Base-by-base conservation (phyloP, 2,329 filamentous ascomycete species). In the Fusarium tuaranense region DNA sequence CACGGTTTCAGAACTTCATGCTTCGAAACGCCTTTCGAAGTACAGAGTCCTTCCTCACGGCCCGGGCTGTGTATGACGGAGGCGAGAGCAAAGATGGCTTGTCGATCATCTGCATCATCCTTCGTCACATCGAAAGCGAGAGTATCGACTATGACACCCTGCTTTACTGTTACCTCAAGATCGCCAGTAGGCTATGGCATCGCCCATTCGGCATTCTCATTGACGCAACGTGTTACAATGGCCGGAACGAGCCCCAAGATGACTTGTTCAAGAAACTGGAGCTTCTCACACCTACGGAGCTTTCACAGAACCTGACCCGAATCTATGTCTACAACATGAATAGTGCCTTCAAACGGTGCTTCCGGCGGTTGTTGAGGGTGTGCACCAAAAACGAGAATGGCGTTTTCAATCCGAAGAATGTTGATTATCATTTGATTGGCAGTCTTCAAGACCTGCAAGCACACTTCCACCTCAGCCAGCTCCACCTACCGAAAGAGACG, bases 271-370 rank as follows among this genome's bases (percentile, higher is more conserved):
- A 88, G 63, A 92, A 88, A 76, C 82, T 92, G 10, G 91, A 93
- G 77, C 82, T 88, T 13, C 85, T 93, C 4, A 91, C 89, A 5
- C 91, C 92, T 0, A 86, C 86, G 0, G 92, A 93, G 75, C 80
- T 93, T 53, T 86, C 88, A 2, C 86, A 86, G 62, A 89, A 91
- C 69, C 83, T 93, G 5, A 85, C 88, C 2, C 86, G 91, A 41
- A 86, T 92, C 46, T 93, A 93, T 73, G 86, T 93, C 18, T 93
- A 93, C 81, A 93, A 93, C 78, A 93, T 93, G 91, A 93, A 93
- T 76, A 92, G 89, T 77, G 88, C 90, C 13, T 93, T 92, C 80
- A 88, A 89, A 72, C 92, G 92, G 85, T 93, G 90, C 75, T 90
- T 93, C 76, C 87, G 92, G 7, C 88, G 91, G 27, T 84, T 93